Base-by-base conservation (phyloP, 192 early-diverging fungal genomes). In the Linnemannia exigua region DNA sequence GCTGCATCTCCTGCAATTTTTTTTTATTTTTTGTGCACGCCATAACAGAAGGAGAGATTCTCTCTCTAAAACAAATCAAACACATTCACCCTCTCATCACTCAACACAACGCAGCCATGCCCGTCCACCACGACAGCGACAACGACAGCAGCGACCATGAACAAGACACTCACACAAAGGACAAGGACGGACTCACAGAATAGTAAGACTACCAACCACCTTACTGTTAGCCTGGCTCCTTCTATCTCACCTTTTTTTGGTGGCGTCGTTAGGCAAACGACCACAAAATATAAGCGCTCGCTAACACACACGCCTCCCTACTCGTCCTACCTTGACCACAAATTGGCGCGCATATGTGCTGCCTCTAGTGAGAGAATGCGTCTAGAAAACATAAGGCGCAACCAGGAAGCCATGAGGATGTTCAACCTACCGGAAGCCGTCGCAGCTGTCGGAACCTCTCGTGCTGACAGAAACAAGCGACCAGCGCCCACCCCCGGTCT, bases 301-400 rank as follows among this genome's bases (percentile, higher is more conserved):
- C 11, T 11, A 31, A 16, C 58, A 63, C 41, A 44, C 5, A n/a
- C n/a, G n/a, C n/a, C 52, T 16, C 22, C 0, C 52, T 54, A 12
- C 12, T 54, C n/a, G n/a, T 25, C 8, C 52, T 9, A 54, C 52
- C 22, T 54, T 54, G 0, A 54, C n/a, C 25, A 54, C 22, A 0
- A 11, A 25, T 54, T 20, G n/a, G 1, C 22, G 25, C 28, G 8
- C 25, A n/a, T 31, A 3, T 31, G 25, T 63, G 7, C 22, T 22
- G 4, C 8, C n/a, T 31, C 58, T 54, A 88, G 88, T 67, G 89
- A 90, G 73, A 58, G 67, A 17, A 70, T 82, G 68, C 79, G 89
- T 19, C 67, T 83, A 2, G 89, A 90, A 54, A 90, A 90, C 68
- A 90, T 90, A 58, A 50, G 84, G 44, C 70, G 73, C 25, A 90